Percentiles rank a stretch among this genome's conserved stretches.
Conservation (phyloP, 495 filamentous ascomycete species). For the Penicillium herquei region DNA sequence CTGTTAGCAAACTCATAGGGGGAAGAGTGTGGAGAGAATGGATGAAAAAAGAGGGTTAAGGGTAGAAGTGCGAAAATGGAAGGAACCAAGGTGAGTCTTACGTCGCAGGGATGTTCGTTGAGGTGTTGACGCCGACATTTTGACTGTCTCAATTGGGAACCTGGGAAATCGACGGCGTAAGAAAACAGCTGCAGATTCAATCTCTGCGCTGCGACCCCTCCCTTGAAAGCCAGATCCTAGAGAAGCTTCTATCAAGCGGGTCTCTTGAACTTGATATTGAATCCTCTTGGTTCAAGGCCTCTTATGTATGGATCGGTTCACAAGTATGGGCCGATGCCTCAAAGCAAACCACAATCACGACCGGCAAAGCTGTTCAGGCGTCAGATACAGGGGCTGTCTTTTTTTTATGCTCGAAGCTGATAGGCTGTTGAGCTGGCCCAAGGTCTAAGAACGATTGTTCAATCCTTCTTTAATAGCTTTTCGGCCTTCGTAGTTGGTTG, state of each 20-base stretch:
- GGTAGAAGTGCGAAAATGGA: background rate
- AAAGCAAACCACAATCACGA: no score
- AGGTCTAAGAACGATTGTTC: no score
- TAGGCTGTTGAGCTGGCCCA: no score
- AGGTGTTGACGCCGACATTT: conserved; percentile 27
- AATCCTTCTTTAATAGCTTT: no score
- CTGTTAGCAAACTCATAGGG: conserved; percentile 12
- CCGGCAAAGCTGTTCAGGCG: background rate
- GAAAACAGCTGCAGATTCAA: background rate
- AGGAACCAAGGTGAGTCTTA: conserved; percentile 8
- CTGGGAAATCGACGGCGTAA: background rate
- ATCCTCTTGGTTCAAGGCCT: background rate
- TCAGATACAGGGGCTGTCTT: no score
- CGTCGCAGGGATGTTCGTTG: conserved; percentile 28
- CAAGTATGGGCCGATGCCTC: no score
- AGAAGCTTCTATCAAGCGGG: background rate
- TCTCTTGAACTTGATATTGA: background rate
- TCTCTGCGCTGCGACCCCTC: background rate
- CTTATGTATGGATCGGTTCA: background rate
- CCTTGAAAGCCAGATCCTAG: background rate
- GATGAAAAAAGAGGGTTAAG: background rate
- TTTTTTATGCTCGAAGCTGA: no score
- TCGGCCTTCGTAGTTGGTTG: background rate
- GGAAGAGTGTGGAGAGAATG: no score
- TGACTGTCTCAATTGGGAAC: background rate